phyloP scores from a whole-genome alignment of 495 filamentous ascomycete species.

The Aspergillus avenaceus region DNA sequence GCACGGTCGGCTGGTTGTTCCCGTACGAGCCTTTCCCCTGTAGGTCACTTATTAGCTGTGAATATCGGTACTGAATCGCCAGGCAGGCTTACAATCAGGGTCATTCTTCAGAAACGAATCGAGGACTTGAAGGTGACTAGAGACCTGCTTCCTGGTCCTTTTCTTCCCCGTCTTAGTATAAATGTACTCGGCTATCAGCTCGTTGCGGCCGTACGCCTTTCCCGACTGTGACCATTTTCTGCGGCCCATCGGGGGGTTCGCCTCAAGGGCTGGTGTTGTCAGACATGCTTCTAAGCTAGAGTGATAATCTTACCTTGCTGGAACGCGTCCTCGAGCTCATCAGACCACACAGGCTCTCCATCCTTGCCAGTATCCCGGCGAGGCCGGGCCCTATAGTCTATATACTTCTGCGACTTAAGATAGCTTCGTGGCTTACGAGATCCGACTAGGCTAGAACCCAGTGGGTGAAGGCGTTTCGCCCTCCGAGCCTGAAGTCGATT shows the following conservation, averaged over 20 bases:
- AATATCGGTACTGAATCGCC: background rate
- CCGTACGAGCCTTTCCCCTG: constrained; percentile 43
- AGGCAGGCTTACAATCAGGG: constrained; percentile 40
- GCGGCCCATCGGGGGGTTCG: constrained; percentile 77
- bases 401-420: constrained; percentile 45
- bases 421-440: constrained; percentile 38
- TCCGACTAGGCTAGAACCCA: constrained; percentile 23
- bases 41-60: constrained; percentile 9
- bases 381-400: constrained; percentile 67
- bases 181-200: constrained; percentile 83
- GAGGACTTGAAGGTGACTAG: constrained; percentile 95
- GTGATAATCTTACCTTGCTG: constrained; percentile 63
- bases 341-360: constrained; percentile 71
- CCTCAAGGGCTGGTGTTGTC: constrained; percentile 61
- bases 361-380: constrained; percentile 50
- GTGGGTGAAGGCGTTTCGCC: constrained; percentile 37
- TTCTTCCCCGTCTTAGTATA: constrained; percentile 60
- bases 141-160: constrained; percentile 82
- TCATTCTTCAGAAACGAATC: constrained; percentile 71
- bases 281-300: background rate
- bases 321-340: constrained; percentile 80
- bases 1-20: constrained; percentile 37
- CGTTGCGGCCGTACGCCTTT: constrained; percentile 80
- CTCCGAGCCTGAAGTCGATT: constrained; percentile 35
- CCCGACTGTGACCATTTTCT: constrained; percentile 69